Conservation (phyloP, 805 yeast species). For the Osmozyma mogii region DNA sequence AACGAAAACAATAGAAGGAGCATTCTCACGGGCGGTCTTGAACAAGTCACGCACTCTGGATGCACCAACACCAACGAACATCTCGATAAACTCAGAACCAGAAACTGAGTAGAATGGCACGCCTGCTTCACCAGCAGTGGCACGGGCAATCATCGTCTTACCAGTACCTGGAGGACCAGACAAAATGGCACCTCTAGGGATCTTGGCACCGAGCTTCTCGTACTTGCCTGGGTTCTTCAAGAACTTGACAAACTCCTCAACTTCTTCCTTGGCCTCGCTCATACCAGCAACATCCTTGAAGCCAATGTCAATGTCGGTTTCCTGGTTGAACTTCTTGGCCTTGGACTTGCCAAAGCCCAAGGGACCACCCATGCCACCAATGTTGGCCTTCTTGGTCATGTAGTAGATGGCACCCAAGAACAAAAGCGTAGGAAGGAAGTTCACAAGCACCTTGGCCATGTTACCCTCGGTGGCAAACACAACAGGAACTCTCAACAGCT, state of each 20-base stretch:
- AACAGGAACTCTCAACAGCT: constrained; percentile 70
- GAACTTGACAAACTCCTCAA: constrained; percentile 95
- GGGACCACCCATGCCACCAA: constrained; percentile 76
- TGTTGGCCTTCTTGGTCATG: constrained; percentile 62
- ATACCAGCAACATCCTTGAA: constrained; percentile 97
- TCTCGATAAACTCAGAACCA: constrained; percentile 96
- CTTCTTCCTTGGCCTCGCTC: constrained; percentile 94
- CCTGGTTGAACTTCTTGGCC: constrained; percentile 87
- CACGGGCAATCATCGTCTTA: constrained; percentile 92
- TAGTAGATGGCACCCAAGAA: constrained; percentile 86
- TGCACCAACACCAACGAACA: constrained; percentile 99
- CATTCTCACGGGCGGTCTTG: constrained; percentile 83
- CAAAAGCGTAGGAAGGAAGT: constrained; percentile 81
- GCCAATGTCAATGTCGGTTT: constrained; percentile 79
- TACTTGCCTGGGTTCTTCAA: constrained; percentile 85
- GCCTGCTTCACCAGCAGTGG: constrained; percentile 99
- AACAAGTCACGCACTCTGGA: constrained; percentile 94
- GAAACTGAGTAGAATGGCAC: constrained; percentile 95
- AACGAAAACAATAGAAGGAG: constrained; percentile 93
- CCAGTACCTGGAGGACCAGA: constrained; percentile 99
- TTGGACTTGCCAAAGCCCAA: constrained; percentile 83
- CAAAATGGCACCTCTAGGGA: constrained; percentile 95
- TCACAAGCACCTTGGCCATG: constrained; percentile 52
- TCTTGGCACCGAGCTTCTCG: constrained; percentile 90
- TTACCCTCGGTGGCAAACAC: constrained; percentile 68